A percentile compares a stretch with the other conserved stretches of the same genome.
Conservation (phyloP, 306 rosid species). For the Pterocarpus santalinus region DNA sequence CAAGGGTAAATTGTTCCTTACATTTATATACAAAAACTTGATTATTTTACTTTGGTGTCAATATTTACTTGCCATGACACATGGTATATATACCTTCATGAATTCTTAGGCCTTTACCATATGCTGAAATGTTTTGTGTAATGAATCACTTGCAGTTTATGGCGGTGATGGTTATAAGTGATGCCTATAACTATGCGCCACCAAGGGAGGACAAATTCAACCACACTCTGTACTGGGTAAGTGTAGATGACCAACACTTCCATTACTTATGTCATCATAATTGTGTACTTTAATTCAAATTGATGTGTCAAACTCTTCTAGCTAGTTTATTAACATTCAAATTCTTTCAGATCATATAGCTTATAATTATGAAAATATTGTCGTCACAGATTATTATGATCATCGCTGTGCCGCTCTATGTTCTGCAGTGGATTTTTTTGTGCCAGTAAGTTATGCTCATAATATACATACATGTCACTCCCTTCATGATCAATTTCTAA, state of each 20-base stretch:
- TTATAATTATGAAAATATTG: background rate
- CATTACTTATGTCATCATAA: background rate
- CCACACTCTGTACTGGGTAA: conserved; percentile 14
- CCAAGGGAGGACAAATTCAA: conserved; percentile 19
- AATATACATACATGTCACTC: too few relatives aligned
- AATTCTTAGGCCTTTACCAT: background rate
- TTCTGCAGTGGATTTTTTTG: conserved; percentile 29
- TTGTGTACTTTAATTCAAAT: background rate
- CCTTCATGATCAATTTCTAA: background rate
- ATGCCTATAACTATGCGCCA: conserved; percentile 18
- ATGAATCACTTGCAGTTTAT: conserved; percentile 28
- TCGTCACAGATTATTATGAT: conserved; percentile 16
- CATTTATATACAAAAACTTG: too few relatives aligned
- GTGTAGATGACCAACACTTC: conserved; percentile 1
- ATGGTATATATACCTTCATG: too few relatives aligned
- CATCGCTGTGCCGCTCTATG: background rate
- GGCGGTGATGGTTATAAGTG: conserved; percentile 18
- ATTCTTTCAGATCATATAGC: background rate
- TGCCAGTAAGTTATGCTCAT: conserved; percentile 34
- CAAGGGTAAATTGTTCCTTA: too few relatives aligned
- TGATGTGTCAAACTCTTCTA: background rate
- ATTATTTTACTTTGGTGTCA: too few relatives aligned
- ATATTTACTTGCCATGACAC: too few relatives aligned
- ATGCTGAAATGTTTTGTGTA: background rate
- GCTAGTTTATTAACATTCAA: background rate